These are phyloP conservation scores for Syncephalastrum contaminatum DNA, from an alignment of 371 early-diverging fungal genomes.

Conservation along the genomic window DNA sequence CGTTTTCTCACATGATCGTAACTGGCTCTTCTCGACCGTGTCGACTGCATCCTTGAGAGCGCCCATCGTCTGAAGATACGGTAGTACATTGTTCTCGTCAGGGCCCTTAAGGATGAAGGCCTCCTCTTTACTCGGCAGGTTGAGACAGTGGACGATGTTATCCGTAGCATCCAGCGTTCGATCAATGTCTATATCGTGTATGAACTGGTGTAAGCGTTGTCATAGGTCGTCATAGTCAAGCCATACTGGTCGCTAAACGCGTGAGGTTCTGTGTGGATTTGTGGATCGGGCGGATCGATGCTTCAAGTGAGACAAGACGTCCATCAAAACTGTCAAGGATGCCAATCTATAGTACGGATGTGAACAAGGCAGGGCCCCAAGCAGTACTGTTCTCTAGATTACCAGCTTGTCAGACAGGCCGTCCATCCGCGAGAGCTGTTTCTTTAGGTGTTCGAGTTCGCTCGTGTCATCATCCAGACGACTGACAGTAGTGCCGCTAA, in stretches of 20 bases:
- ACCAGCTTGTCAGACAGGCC: conserved; percentile 42
- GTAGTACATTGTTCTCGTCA: conserved; percentile 50
- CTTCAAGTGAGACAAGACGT: conserved; percentile 76
- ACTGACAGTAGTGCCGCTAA: conserved; percentile 9
- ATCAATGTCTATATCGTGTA: conserved; percentile 60
- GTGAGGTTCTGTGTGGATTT: conserved; percentile 83
- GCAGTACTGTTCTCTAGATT: background rate
- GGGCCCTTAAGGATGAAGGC: conserved; percentile 65
- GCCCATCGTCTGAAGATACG: conserved; percentile 56
- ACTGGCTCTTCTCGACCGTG: conserved; percentile 48
- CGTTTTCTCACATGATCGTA: conserved; percentile 55
- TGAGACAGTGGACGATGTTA: conserved; percentile 74
- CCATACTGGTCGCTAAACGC: conserved; percentile 71
- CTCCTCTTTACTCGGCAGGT: conserved; percentile 76
- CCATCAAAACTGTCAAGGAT: conserved; percentile 84
- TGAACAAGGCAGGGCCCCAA: background rate
- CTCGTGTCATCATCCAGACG: conserved; percentile 30
- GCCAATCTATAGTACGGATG: conserved; percentile 33
- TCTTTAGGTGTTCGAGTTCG: conserved; percentile 36
- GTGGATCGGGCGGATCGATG: conserved; percentile 84
- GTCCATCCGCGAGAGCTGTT: conserved; percentile 44
- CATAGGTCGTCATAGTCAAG: background rate
- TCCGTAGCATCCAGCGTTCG: conserved; percentile 69
- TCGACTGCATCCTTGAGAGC: conserved; percentile 58
- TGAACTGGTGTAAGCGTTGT: background rate